Conservation (phyloP, 257 asterid species). For the Datura wrightii region DNA sequence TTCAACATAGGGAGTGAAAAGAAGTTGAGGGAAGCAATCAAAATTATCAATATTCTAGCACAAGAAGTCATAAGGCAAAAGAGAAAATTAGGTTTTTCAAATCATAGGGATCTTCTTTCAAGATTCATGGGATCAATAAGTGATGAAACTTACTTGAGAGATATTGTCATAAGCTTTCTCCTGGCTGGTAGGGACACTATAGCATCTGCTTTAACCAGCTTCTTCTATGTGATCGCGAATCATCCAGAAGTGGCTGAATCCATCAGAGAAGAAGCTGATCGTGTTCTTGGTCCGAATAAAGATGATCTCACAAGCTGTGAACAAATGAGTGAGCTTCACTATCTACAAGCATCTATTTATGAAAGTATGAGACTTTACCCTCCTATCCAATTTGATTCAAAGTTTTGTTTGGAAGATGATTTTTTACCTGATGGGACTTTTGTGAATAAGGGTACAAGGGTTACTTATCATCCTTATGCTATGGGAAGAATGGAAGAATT, state of each 20-base stretch:
- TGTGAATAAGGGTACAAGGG: constrained; percentile 49
- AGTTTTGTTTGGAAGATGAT: constrained; percentile 46
- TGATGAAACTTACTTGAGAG: constrained; percentile 51
- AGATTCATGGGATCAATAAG: constrained; percentile 45
- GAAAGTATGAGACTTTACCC: constrained; percentile 58
- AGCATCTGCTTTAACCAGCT: constrained; percentile 50
- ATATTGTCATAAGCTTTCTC: constrained; percentile 51
- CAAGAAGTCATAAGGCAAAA: constrained; percentile 48
- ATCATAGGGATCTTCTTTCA: constrained; percentile 48
- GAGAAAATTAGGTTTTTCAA: constrained; percentile 42
- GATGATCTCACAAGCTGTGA: constrained; percentile 24
- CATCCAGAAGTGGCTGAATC: constrained; percentile 40
- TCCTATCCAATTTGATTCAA: constrained; percentile 54
- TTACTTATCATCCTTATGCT: constrained; percentile 57
- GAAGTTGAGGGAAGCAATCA: constrained; percentile 42
- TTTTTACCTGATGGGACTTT: constrained; percentile 46
- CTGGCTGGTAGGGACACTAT: constrained; percentile 55
- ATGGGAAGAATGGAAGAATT: constrained; percentile 57
- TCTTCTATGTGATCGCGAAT: constrained; percentile 46
- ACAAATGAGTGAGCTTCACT: constrained; percentile 44
- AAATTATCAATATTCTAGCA: constrained; percentile 42
- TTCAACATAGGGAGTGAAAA: constrained; percentile 49
- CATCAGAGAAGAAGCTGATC: constrained; percentile 45
- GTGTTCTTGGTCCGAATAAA: constrained; percentile 33
- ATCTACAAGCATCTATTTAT: constrained; percentile 44